Evolutionary conservation across 805 yeast species (phyloP).

Genomic region (Candida coquimbonensis): DNA sequence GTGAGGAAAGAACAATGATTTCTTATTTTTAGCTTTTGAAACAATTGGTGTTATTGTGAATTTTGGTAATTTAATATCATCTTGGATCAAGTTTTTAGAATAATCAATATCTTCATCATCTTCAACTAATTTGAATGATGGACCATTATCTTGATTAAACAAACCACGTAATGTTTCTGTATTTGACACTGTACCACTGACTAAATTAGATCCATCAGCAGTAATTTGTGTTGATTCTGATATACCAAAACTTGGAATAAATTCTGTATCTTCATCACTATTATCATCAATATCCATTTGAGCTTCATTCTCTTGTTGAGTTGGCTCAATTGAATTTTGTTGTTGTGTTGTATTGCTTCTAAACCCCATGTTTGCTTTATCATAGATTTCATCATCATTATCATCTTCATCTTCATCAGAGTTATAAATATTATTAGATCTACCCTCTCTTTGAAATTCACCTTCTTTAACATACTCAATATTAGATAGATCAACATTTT

Average conservation of each 20-base stretch:
- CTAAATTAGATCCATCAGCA: conserved; percentile 7
- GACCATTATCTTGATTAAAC: conserved; percentile 39
- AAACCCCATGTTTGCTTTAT: conserved; percentile 4
- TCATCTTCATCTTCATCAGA: conserved; percentile 21
- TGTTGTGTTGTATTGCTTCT: not conserved
- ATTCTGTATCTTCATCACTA: conserved; percentile 20
- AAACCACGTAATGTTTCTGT: conserved; percentile 60
- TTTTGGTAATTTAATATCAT: conserved; percentile 20
- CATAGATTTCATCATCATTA: conserved; percentile 12
- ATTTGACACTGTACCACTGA: conserved; percentile 29
- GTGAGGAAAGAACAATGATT: conserved; percentile 76
- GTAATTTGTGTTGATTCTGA: not conserved
- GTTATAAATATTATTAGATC: conserved; percentile 5
- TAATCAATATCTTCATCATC: conserved; percentile 42
- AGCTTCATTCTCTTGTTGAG: conserved; percentile 17
- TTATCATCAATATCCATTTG: conserved; percentile 21
- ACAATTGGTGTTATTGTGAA: conserved; percentile 12
- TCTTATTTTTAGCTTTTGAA: conserved; percentile 27
- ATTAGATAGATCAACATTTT: conserved; percentile 7
- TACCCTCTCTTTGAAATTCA: conserved; percentile 14
- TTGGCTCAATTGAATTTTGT: not conserved
- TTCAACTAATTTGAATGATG: conserved; percentile 36
- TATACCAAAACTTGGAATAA: conserved; percentile 47
- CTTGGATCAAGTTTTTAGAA: conserved; percentile 20
- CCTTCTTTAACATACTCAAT: conserved; percentile 25